Conservation (phyloP, 1,139 yeast genomes). For the Hyphopichia buzzinii region DNA sequence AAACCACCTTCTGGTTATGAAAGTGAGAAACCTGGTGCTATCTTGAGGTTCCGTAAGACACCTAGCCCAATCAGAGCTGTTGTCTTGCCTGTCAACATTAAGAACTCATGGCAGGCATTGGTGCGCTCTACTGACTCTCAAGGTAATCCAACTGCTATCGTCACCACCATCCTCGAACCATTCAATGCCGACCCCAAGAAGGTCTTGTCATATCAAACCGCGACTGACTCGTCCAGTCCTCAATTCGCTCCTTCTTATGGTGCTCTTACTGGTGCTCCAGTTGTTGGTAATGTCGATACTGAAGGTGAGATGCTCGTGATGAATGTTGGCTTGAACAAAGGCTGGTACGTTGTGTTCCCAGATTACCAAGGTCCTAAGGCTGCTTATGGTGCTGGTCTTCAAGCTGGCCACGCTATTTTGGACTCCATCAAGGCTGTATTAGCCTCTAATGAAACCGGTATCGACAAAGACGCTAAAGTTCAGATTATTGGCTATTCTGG, state of each 20-base stretch:
- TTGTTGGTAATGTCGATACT: constrained; percentile 8
- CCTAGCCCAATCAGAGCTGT: constrained; percentile 18
- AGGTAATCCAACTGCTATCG: constrained; percentile 19
- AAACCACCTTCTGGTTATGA: constrained; percentile 20
- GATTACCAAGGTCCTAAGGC: constrained; percentile 20
- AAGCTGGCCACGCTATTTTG: constrained; percentile 19
- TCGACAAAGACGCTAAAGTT: constrained; percentile 13
- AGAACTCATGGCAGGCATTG: constrained; percentile 7
- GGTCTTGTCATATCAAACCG: constrained; percentile 17
- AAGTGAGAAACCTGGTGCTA: constrained; percentile 16
- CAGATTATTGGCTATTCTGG: constrained; percentile 24
- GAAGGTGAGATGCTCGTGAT: constrained; percentile 15
- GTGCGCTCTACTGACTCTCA: constrained; percentile 8
- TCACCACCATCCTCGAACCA: constrained; percentile 20
- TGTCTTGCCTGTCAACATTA: constrained; percentile 6
- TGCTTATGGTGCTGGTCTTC: constrained; percentile 18
- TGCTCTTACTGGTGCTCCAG: constrained; percentile 13
- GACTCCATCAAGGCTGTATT: constrained; percentile 18
- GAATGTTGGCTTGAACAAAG: constrained; percentile 13
- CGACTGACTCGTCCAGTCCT: constrained; percentile 16
- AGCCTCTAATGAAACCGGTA: constrained; percentile 15
- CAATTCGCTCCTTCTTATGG: constrained; percentile 21
- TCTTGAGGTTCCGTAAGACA: constrained; percentile 20
- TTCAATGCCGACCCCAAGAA: constrained; percentile 16
- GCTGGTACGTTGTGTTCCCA: constrained; percentile 18